phyloP scores from a whole-genome alignment of 2,329 filamentous ascomycete species.

The Westerdykella sp. region DNA sequence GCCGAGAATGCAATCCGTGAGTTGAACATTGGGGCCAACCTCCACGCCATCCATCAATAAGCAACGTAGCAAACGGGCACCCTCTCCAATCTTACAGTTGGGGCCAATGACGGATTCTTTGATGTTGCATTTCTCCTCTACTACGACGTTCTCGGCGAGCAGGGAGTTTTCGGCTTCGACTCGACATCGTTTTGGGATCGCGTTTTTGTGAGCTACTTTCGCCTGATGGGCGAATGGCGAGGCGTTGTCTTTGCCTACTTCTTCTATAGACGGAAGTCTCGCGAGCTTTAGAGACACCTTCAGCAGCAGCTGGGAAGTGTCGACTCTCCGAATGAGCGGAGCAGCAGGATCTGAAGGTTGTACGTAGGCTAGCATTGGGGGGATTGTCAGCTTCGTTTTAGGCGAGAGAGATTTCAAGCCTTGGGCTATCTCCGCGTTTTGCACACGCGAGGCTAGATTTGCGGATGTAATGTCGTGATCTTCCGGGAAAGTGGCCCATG shows the following conservation, averaged over 20 bases:
- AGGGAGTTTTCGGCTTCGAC: constrained; percentile 77
- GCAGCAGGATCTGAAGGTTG: constrained; percentile 55
- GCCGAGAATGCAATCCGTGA: constrained; percentile 84
- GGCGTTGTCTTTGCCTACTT: constrained; percentile 44
- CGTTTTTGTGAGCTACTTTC: constrained; percentile 79
- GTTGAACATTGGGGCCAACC: constrained; percentile 74
- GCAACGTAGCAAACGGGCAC: constrained; percentile 81
- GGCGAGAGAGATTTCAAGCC: constrained; percentile 22
- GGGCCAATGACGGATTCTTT: constrained; percentile 86
- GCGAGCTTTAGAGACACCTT: constrained; percentile 79
- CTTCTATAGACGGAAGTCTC: constrained; percentile 68
- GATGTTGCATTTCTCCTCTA: constrained; percentile 85
- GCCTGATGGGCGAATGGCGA: constrained; percentile 71
- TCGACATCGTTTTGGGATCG: constrained; percentile 72
- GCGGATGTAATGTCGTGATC: constrained; percentile 3
- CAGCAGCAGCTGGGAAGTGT: constrained; percentile 76
- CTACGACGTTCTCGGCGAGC: constrained; percentile 79
- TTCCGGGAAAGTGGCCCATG: constrained; percentile 26
- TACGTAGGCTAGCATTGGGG: constrained; percentile 75
- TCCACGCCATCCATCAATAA: constrained; percentile 88
- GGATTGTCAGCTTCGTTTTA: constrained; percentile 47
- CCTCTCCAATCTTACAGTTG: constrained; percentile 77
- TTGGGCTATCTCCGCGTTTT: constrained; percentile 23
- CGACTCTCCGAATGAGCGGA: constrained; percentile 77
- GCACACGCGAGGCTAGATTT: constrained; percentile 34